A percentile compares a stretch with the other conserved stretches of the same genome.
Evolutionary conservation across 495 filamentous ascomycete species (phyloP).

Genomic region (Parachaetomium inaequale): DNA sequence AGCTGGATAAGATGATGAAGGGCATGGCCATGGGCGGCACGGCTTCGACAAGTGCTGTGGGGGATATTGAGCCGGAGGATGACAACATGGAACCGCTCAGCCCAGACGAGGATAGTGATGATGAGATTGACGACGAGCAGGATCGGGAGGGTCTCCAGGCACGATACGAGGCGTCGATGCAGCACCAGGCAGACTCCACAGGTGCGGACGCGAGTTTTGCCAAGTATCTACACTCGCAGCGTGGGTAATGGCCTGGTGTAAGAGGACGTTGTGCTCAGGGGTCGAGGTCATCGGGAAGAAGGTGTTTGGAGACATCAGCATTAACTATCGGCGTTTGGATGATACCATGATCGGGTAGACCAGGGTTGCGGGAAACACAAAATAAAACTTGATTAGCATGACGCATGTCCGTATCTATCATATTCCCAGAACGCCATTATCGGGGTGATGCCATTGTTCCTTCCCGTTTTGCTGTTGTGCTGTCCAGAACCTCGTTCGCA

Average conservation of each 20-base stretch:
- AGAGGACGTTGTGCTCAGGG: background rate
- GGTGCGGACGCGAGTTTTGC: slow-evolving; percentile 57
- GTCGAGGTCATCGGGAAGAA: background rate
- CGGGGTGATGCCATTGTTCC: background rate
- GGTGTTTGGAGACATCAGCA: slow-evolving; percentile 10
- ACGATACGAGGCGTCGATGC: slow-evolving; percentile 58
- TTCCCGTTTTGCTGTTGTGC: background rate
- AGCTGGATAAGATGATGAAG: slow-evolving; percentile 88
- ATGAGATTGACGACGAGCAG: slow-evolving; percentile 49
- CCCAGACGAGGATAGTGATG: slow-evolving; percentile 44
- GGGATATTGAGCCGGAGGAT: slow-evolving; percentile 52
- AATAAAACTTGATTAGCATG: background rate
- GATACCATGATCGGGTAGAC: slow-evolving; percentile 41
- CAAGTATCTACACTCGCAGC: slow-evolving; percentile 50
- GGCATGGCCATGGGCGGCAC: slow-evolving; percentile 71
- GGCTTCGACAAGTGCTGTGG: slow-evolving; percentile 30
- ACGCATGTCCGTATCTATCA: background rate
- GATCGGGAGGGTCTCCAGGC: slow-evolving; percentile 58
- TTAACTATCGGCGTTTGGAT: slow-evolving; percentile 27
- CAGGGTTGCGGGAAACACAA: background rate
- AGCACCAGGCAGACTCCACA: slow-evolving; percentile 43
- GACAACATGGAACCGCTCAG: slow-evolving; percentile 51
- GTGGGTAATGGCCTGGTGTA: background rate
- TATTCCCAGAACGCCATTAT: slow-evolving; percentile 19
- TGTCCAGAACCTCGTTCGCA: background rate